Evolutionary conservation across 1,139 yeast species (phyloP), one percentile per base, ranked within the genome.

Genomic region (Pichia sp.): DNA sequence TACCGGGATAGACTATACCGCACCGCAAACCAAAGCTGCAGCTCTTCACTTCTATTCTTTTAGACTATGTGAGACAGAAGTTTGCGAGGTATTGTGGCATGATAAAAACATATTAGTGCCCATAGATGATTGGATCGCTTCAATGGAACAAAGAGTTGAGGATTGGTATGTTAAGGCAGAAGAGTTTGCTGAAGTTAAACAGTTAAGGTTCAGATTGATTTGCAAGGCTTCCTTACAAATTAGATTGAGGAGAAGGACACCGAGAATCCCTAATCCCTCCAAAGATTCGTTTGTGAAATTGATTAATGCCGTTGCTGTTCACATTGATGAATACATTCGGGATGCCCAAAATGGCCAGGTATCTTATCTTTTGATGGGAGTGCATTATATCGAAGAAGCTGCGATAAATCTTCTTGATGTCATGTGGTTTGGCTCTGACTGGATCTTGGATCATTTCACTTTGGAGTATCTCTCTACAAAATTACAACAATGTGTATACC

Each of bases 131-230:
- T 47, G 51, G 51, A 29, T 37, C 2, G 33, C 29, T 6, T 13
- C 34, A 9, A 46, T 47, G 44, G 49, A 46, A 16, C 12, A 24
- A 7, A 45, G 34, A 19, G 32, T 44, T 19, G 48, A 45, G 5
- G 23, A 30, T 16, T 47, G 51, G 51, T 44, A 32, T 30, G 13
- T 45, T 11, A 45, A 42, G 19, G 49, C 51, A 1, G 51, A 47
- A 22, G 49, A 47, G 29, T 47, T 47, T 40, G 51, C 48, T 14
- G 43, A 42, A 33, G 33, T 44, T 4, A 47, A 46, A 17, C 51
- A 47, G 22, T 22, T 47, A 15, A 29, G 51, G n/a, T 47, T 39
- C 27, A 37, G 51, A 27, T 33, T 46, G 6, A 47, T 47, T n/a
- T 32, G 41, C 33, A 47, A 45, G 29, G 40, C 45, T 2, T 47